These are phyloP conservation scores for Solidago caesia DNA, from an alignment of 129 eudicot genomes.

Conservation along the genomic window DNA sequence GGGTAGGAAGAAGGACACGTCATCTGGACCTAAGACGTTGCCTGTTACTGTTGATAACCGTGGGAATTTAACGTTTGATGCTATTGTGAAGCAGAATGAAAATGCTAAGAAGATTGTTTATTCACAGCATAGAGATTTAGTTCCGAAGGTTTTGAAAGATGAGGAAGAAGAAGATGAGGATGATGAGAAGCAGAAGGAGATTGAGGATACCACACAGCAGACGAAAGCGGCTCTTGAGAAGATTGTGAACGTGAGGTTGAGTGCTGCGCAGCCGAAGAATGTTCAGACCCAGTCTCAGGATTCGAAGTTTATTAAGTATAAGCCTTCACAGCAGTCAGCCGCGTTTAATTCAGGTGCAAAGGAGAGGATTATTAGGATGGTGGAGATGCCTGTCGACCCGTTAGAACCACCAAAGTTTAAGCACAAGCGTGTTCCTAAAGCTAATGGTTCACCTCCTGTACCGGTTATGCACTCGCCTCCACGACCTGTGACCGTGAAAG, in stretches of 20 bases:
- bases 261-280: constrained; percentile 88
- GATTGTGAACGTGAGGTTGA: constrained; percentile 77
- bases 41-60: constrained; percentile 73
- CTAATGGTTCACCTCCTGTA: constrained; percentile 84
- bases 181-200: constrained; percentile 63
- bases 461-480: constrained; percentile 92
- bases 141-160: constrained; percentile 65
- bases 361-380: constrained; percentile 77
- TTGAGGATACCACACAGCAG: constrained; percentile 63
- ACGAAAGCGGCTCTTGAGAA: constrained; percentile 79
- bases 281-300: constrained; percentile 61
- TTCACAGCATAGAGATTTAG: constrained; percentile 64
- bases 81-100: constrained; percentile 78
- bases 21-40: constrained; percentile 55
- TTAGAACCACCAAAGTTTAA: constrained; percentile 83
- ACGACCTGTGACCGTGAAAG: constrained; percentile 82
- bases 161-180: constrained; percentile 50
- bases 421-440: constrained; percentile 86
- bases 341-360: constrained; percentile 82
- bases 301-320: constrained; percentile 63
- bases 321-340: constrained; percentile 75
- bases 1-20: constrained; percentile 59
- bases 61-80: constrained; percentile 72
- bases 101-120: constrained; percentile 68
- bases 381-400: constrained; percentile 90